Conservation (phyloP, 768 basidiomycete species). For the Tremella fuciformis region DNA sequence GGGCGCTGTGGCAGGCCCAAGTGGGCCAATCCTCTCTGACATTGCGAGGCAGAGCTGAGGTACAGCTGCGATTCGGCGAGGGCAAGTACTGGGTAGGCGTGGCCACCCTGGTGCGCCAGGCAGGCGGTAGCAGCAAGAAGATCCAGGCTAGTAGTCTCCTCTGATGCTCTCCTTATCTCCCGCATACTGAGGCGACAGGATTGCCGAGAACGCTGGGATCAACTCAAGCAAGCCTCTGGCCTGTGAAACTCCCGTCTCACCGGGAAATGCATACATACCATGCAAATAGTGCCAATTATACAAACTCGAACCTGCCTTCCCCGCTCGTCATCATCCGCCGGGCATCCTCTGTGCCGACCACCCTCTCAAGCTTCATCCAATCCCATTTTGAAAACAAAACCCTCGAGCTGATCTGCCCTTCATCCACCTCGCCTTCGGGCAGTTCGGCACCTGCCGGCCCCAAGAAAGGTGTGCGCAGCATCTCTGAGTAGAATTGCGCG, state of each 20-base stretch:
- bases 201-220: neutral
- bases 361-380: constrained; percentile 78
- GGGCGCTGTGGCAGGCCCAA: constrained; percentile 10
- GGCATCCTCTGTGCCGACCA: constrained; percentile 61
- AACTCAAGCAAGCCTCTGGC: neutral
- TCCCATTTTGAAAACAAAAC: constrained; percentile 87
- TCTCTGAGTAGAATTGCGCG: constrained; percentile 85
- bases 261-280: neutral
- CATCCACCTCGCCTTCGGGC: constrained; percentile 82
- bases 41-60: neutral
- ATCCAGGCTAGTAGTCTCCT: too few species aligned
- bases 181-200: neutral
- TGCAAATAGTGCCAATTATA: neutral
- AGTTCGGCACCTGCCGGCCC: constrained; percentile 61
- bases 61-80: constrained; percentile 3
- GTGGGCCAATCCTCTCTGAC: constrained; percentile 2
- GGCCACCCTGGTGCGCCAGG: neutral
- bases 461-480: constrained; percentile 81
- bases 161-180: too few species aligned
- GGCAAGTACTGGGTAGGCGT: constrained; percentile 1
- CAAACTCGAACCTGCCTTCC: constrained; percentile 53
- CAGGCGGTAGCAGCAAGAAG: neutral
- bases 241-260: neutral
- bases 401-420: constrained; percentile 75
- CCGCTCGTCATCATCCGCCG: constrained; percentile 52